Conservation (phyloP, 129 eudicot species). For the Chrysanthemum lavandulifolium region DNA sequence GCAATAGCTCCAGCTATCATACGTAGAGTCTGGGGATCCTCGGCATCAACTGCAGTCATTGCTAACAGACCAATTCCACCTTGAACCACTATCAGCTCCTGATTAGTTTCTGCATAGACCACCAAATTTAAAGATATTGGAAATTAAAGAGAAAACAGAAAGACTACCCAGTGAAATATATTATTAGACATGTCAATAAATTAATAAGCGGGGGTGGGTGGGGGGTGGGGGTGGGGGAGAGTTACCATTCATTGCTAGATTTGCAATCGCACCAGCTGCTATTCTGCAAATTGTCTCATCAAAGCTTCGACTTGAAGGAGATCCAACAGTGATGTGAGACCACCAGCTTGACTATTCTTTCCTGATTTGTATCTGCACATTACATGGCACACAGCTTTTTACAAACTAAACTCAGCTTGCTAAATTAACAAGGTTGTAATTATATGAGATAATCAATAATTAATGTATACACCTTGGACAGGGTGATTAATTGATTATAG, state of each 20-base stretch:
- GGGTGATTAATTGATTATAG: not conserved
- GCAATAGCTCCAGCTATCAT: slow-evolving; percentile 98
- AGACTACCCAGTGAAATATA: not conserved
- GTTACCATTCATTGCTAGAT: slow-evolving; percentile 95
- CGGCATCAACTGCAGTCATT: slow-evolving; percentile 84
- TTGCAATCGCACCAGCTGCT: slow-evolving; percentile 95
- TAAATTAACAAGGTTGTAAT: not conserved
- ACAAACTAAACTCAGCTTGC: not conserved
- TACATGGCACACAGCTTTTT: slow-evolving; percentile 19
- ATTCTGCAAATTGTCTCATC: slow-evolving; percentile 96
- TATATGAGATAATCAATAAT: not conserved
- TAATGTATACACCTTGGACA: not conserved
- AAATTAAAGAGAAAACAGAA: slow-evolving; percentile 1
- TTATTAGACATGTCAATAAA: slow-evolving; percentile 1
- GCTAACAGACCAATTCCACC: slow-evolving; percentile 80
- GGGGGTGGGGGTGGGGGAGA: too few species aligned
- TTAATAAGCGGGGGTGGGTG: too few species aligned
- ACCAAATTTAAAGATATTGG: not conserved
- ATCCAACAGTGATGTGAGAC: slow-evolving; percentile 77
- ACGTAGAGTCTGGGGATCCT: slow-evolving; percentile 90
- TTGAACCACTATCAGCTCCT: slow-evolving; percentile 84
- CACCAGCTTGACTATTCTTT: slow-evolving; percentile 89
- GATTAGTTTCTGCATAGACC: slow-evolving; percentile 62
- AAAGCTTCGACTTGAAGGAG: slow-evolving; percentile 64
- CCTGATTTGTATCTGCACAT: slow-evolving; percentile 78